Conservation (phyloP, 1,284 basidiomycete species). For the Pseudozyma hubeiensis region DNA sequence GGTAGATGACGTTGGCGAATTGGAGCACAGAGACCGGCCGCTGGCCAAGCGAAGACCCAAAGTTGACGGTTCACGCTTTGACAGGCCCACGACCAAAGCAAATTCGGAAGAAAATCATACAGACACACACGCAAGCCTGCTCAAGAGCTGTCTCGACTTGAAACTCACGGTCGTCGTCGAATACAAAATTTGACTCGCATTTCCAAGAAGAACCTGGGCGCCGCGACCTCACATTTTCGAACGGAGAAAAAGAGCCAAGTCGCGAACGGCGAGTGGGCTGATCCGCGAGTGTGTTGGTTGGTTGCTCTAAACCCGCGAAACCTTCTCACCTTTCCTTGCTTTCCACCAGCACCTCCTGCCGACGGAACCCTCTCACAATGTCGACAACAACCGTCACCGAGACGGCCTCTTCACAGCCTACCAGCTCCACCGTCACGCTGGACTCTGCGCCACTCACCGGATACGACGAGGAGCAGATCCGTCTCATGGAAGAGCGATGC, state of each 20-base stretch:
- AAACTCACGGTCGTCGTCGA: neutral
- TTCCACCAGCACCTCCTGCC: neutral
- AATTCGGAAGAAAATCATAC: constrained; percentile 37
- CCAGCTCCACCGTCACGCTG: constrained; percentile 29
- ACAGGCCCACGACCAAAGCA: constrained; percentile 16
- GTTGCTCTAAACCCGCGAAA: neutral
- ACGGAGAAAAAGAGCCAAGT: neutral
- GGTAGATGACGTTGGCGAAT: neutral
- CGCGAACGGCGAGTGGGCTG: constrained; percentile 2
- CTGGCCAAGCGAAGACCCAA: too few relatives aligned
- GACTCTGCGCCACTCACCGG: constrained; percentile 58
- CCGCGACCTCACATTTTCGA: neutral
- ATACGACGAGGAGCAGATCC: constrained; percentile 72
- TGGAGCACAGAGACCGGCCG: too few relatives aligned
- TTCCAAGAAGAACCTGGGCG: neutral
- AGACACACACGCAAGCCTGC: neutral
- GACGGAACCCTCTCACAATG: constrained; percentile 3
- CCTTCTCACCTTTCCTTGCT: neutral
- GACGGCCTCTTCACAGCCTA: constrained; percentile 16
- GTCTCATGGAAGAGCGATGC: constrained; percentile 96
- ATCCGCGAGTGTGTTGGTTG: constrained; percentile 3
- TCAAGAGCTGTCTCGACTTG: neutral
- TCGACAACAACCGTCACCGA: constrained; percentile 35
- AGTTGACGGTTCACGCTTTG: neutral
- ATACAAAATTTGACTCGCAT: constrained; percentile 14